Base-by-base conservation (phyloP, 441 rosid genomes). In the Arabidopsis hybrid region DNA sequence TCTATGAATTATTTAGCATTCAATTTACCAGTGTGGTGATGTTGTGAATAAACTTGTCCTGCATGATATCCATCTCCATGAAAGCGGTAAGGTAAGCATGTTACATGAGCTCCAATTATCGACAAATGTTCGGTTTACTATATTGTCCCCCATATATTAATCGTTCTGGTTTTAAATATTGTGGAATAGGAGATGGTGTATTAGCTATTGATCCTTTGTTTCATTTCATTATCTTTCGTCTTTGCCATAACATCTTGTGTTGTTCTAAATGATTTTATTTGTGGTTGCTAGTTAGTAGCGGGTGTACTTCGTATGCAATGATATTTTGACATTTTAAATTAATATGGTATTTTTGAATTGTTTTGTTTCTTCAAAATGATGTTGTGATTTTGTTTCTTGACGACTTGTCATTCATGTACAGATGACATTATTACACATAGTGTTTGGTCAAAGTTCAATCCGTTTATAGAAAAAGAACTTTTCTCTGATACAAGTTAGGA, bases 381-480 rank as follows among this genome's bases (percentile, higher is more conserved):
- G 1, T 75, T 61, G 60, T 12, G 31, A 17, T 51, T 71, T 60
- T 42, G 14, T 51, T 60, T 43, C 40, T 36, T 26, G 11, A 60
- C 26, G 56, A 59, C 12, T 21, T 36, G 63, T 67, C 73, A 74
- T 5, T 59, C 67, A 49, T 51, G 51, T 74, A 46, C 60, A 67
- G 68, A 61, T 40, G 38, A 6, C 63, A 67, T 21, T 42, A 14
- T 38, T 51, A 67, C 69, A n/a, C 73, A 67, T 67, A 43, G 43
- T 7, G 16, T 21, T 62, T 64, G 51, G 70, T 75, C 79, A 75
- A 75, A 53, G 35, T 36, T 55, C 60, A 46, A 62, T 40, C 74
- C 60, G 36, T 35, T 62, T 75, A 35, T 75, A 31, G 79, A 36
- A 53, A 62, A 53, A 16, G 2, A 38, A 5, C 38, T 45, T 26